Percentiles rank a stretch among this genome's conserved stretches.
phyloP scores from a whole-genome alignment of 1,284 basidiomycete species.

The Spongiforma sp. region DNA sequence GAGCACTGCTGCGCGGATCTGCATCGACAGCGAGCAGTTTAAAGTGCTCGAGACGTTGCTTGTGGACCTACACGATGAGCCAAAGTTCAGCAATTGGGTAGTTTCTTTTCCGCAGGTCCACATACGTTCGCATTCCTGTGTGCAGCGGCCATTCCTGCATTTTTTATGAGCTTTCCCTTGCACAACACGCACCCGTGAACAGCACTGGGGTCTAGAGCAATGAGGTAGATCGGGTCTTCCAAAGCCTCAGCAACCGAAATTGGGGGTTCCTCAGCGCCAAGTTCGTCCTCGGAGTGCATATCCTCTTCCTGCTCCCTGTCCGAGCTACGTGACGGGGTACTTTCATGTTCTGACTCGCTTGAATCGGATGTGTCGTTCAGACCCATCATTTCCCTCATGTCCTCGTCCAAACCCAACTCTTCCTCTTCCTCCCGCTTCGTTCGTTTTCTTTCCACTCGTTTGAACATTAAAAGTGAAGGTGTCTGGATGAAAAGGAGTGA shows the following conservation, averaged over 20 bases:
- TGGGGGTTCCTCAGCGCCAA: constrained; percentile 42
- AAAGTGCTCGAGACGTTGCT: constrained; percentile 61
- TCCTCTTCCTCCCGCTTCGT: constrained; percentile 71
- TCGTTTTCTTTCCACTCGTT: constrained; percentile 75
- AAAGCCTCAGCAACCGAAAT: constrained; percentile 68
- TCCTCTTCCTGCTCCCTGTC: constrained; percentile 40
- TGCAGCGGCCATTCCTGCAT: constrained; percentile 58
- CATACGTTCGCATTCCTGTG: constrained; percentile 74
- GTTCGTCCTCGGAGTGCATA: constrained; percentile 31
- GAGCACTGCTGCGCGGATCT: constrained; percentile 51
- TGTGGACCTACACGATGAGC: constrained; percentile 57
- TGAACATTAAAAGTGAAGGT: constrained; percentile 64
- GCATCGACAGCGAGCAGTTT: constrained; percentile 42
- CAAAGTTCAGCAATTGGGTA: constrained; percentile 16
- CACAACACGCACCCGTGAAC: constrained; percentile 72
- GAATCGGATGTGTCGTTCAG: constrained; percentile 78
- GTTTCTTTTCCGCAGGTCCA: constrained; percentile 30
- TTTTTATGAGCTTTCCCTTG: constrained; percentile 77
- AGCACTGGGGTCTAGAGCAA: constrained; percentile 57
- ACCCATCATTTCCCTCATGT: constrained; percentile 73
- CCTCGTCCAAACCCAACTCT: constrained; percentile 70
- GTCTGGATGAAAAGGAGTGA: not conserved
- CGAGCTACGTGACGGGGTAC: constrained; percentile 32
- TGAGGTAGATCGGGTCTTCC: constrained; percentile 64
- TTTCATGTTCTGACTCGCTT: constrained; percentile 62